Base-by-base conservation (phyloP, 1,284 basidiomycete species). In the Boletus austroedulis region DNA sequence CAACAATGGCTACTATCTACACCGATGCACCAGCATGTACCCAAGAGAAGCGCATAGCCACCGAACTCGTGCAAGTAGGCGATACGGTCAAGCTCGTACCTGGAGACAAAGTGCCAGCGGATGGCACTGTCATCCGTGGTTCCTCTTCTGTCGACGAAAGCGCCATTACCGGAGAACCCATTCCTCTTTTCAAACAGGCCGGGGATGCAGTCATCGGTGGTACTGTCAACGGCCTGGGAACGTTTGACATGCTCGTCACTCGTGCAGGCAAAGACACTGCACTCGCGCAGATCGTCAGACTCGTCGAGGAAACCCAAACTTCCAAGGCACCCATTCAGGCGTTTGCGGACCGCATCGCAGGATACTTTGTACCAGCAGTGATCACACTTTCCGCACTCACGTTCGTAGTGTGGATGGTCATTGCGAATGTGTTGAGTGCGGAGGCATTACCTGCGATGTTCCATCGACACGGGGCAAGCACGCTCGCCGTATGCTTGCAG, bases 291-390 rank as follows among this genome's bases (percentile, higher is more conserved):
- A 98, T 99, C 62, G 96, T 99, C 62, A 88, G 87, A 67, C 87
- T 99, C 57, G 97, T 99, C 61, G 94, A 98, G 71, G 95, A 99
- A 53, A 97, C 97, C 0, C 97, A 99, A 76, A 98, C 95, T 2
- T 91, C 87, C 61, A 99, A 99, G 75, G 96, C 97, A 1, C 97
- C 97, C 5, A 98, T 99, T 62, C 97, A 99, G 72, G 92, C 91
- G 8, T 98, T 98, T 73, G 95, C 95, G 3, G 97, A 99, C 75
- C 86, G 83, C 51, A 87, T 98, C 34, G 96, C 97, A 0, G 97
- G 96, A 14, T 88, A 90, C 75, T 99, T 99, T 73, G 96, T 99
- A 0, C 97, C 97, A 0, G 78, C 86, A 14, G 95, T 99, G 68
- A 89, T 99, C 65, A 80, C 84, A 0, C 86, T 99, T 32, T 87